These are phyloP conservation scores for Penicillium waksmanii DNA, from an alignment of 495 filamentous ascomycete species.

Conservation along the genomic window DNA sequence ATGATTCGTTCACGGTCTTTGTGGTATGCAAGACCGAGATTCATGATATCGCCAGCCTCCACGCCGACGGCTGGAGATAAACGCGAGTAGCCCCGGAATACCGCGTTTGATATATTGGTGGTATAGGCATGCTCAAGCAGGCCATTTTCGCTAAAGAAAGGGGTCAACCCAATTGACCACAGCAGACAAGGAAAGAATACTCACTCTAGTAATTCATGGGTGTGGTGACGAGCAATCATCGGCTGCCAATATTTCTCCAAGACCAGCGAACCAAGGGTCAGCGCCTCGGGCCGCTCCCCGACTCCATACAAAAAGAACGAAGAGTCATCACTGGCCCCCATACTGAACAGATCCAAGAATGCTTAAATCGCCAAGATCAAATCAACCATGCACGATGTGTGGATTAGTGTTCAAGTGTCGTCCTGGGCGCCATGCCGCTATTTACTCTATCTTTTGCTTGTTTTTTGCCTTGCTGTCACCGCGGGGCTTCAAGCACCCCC, in stretches of 20 bases:
- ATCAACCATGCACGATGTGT: background rate
- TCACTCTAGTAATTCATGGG: constrained; percentile 26
- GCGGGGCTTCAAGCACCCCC: constrained; percentile 6
- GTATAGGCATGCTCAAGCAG: constrained; percentile 26
- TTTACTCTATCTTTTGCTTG: constrained; percentile 6
- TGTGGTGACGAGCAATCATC: constrained; percentile 33
- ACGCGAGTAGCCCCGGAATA: constrained; percentile 27
- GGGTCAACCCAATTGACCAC: too few species aligned
- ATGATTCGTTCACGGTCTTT: constrained; percentile 29
- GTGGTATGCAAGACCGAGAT: constrained; percentile 30
- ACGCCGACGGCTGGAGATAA: constrained; percentile 22
- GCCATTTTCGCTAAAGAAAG: constrained; percentile 18
- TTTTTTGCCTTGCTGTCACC: constrained; percentile 9
- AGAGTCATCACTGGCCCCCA: constrained; percentile 24
- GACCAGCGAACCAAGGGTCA: constrained; percentile 31
- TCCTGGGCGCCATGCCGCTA: constrained; percentile 1
- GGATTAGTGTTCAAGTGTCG: background rate
- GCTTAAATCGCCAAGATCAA: constrained; percentile 15
- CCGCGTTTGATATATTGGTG: constrained; percentile 19
- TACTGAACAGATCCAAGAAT: constrained; percentile 1
- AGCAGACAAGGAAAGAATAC: background rate
- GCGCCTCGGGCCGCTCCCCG: constrained; percentile 31
- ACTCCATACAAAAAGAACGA: constrained; percentile 34
- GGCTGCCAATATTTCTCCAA: constrained; percentile 36
- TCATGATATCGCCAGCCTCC: constrained; percentile 27